phyloP scores from a whole-genome alignment of 129 eudicot species.

The carrot (Daucus carota) region DH1_v3.0 NC_030389.2:13135501-13136000 shows the following conservation, averaged over 20 bases:
- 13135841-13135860: neutral
- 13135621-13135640: neutral
- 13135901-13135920: neutral
- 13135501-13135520: neutral
- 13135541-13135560: neutral
- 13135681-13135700: constrained; percentile 71
- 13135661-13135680: constrained; percentile 4
- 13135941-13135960: neutral
- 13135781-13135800: constrained; percentile 80
- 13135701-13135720: constrained; percentile 52
- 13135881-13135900: neutral
- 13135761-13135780: constrained; percentile 62
- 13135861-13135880: neutral
- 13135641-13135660: neutral
- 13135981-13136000: neutral
- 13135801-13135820: neutral
- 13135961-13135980: neutral
- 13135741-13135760: constrained; percentile 34
- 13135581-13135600: no score
- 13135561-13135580: neutral
- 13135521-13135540: no score
- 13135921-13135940: neutral
- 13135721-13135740: constrained; percentile 41
- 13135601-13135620: neutral
- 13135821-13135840: neutral